Evolutionary conservation across 495 filamentous ascomycete genomes (phyloP).

Genomic region (Lichenothelia convexa): DNA sequence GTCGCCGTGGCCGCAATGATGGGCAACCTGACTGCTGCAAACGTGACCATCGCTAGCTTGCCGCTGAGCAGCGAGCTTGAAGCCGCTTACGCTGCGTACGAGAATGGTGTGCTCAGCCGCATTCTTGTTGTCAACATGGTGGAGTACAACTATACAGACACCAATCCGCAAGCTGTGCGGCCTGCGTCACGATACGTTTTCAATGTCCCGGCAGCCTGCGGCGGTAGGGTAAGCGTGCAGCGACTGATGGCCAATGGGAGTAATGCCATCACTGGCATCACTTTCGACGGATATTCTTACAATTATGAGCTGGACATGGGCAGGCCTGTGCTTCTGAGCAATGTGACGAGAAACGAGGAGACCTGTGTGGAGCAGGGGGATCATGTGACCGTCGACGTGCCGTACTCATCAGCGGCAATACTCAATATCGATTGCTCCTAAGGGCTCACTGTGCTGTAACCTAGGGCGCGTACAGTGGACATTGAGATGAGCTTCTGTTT

Average conservation of each 20-base stretch:
- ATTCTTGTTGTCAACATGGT: slow-evolving; percentile 41
- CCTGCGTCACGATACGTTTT: slow-evolving; percentile 29
- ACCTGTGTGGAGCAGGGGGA: slow-evolving; percentile 26
- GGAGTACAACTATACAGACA: slow-evolving; percentile 37
- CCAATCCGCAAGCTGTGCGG: slow-evolving; percentile 13
- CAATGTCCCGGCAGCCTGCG: slow-evolving; percentile 14
- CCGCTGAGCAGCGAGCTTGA: slow-evolving; percentile 27
- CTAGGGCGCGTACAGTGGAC: no score
- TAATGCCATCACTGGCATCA: slow-evolving; percentile 42
- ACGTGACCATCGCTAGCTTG: slow-evolving; percentile 25
- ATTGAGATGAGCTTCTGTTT: no score
- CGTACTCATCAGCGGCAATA: slow-evolving; percentile 32
- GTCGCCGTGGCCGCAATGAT: slow-evolving; percentile 40
- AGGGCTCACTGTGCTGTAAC: no score
- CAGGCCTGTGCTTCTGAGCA: slow-evolving; percentile 33
- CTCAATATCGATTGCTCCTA: slow-evolving; percentile 24
- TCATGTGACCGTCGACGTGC: slow-evolving; percentile 27
- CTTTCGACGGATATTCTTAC: slow-evolving; percentile 45
- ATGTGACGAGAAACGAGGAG: slow-evolving; percentile 39
- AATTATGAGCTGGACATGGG: slow-evolving; percentile 41
- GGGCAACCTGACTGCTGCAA: slow-evolving; percentile 18
- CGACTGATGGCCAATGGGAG: slow-evolving; percentile 42
- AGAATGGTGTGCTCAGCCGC: slow-evolving; percentile 24
- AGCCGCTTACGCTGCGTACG: slow-evolving; percentile 42
- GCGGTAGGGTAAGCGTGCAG: slow-evolving; percentile 20